phyloP scores from a whole-genome alignment of 805 yeast species.

The Kregervanrija fluxuum region DNA sequence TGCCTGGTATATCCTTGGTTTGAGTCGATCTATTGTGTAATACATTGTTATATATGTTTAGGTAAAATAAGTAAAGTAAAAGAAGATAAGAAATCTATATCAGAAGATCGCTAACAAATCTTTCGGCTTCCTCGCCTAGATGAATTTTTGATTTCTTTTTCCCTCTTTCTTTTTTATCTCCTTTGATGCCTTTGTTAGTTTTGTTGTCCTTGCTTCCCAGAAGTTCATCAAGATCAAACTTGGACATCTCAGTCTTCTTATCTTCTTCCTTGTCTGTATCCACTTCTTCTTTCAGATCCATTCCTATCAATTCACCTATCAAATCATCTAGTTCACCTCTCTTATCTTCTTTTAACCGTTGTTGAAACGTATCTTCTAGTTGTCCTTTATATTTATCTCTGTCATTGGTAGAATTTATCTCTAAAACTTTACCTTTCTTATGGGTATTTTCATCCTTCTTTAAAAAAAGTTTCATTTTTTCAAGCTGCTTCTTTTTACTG shows the following conservation, averaged over 20 bases:
- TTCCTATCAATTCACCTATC: constrained; percentile 8
- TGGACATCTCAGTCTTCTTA: not conserved
- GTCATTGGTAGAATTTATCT: constrained; percentile 9
- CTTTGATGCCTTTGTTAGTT: not conserved
- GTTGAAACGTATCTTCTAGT: constrained; percentile 6
- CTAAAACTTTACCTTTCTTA: constrained; percentile 5
- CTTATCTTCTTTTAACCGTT: not conserved
- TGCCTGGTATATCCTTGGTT: too few relatives aligned
- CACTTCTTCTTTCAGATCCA: constrained; percentile 1
- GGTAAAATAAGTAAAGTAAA: too few relatives aligned
- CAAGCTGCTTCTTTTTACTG: constrained; percentile 12
- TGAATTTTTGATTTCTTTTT: too few relatives aligned
- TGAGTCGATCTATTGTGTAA: too few relatives aligned
- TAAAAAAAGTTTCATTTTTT: constrained; percentile 4
- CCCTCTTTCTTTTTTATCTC: not conserved
- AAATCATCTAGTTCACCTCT: constrained; percentile 9
- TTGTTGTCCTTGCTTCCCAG: not conserved
- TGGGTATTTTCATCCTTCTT: not conserved
- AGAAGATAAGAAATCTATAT: too few relatives aligned
- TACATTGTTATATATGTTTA: too few relatives aligned
- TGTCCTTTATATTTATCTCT: constrained; percentile 8
- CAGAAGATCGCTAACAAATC: too few relatives aligned
- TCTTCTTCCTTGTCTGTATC: not conserved
- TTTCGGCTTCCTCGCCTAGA: too few relatives aligned
- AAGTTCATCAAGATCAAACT: constrained; percentile 8